These are phyloP conservation scores for Ogataea methanolica DNA, from an alignment of 805 yeast genomes.

Conservation along the genomic window DNA sequence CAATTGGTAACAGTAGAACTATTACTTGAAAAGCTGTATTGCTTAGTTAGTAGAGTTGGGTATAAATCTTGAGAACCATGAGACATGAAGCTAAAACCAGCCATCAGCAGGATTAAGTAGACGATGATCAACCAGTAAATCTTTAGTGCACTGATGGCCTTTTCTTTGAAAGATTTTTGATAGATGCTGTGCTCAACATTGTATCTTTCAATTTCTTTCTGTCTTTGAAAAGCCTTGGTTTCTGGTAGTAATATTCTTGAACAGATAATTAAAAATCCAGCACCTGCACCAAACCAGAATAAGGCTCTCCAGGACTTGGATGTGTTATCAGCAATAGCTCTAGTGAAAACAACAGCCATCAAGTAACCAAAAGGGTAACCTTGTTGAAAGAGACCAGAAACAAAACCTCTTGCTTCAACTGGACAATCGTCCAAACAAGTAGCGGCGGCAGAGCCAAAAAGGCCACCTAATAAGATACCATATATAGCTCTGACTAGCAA, in stretches of 20 bases:
- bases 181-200: slow-evolving; percentile 27
- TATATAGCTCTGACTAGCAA: slow-evolving; percentile 59
- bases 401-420: slow-evolving; percentile 47
- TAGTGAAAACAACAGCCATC: slow-evolving; percentile 57
- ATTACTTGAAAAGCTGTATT: slow-evolving; percentile 37
- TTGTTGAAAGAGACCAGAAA: slow-evolving; percentile 70
- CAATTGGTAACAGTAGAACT: slow-evolving; percentile 51
- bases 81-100: slow-evolving; percentile 59
- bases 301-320: slow-evolving; percentile 57
- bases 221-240: slow-evolving; percentile 48
- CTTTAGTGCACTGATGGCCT: slow-evolving; percentile 34
- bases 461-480: slow-evolving; percentile 57
- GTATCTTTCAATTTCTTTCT: slow-evolving; percentile 32
- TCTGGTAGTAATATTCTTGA: slow-evolving; percentile 45
- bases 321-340: slow-evolving; percentile 56
- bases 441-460: slow-evolving; percentile 51
- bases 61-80: slow-evolving; percentile 63
- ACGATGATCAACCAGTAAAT: slow-evolving; percentile 55
- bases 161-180: slow-evolving; percentile 30
- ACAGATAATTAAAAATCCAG: slow-evolving; percentile 36
- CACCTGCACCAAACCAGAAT: slow-evolving; percentile 68
- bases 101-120: slow-evolving; percentile 55
- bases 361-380: slow-evolving; percentile 74
- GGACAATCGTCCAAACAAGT: slow-evolving; percentile 54
- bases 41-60: slow-evolving; percentile 49